Percentiles rank a stretch among this genome's conserved stretches.
phyloP scores from a whole-genome alignment of 1,284 basidiomycete genomes.

The Melanopsichium pennsylvanicum region DNA sequence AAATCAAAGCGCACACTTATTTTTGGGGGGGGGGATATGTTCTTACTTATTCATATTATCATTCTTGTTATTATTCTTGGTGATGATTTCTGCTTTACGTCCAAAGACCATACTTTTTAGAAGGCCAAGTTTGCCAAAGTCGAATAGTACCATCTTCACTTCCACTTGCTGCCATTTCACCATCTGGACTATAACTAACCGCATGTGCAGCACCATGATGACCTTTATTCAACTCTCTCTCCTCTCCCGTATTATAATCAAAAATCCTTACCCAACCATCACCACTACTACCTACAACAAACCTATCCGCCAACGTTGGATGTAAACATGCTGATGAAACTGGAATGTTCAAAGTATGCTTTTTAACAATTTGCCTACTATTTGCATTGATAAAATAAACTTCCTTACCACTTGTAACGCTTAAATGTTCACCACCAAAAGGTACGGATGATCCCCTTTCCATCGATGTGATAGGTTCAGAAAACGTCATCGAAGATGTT shows the following conservation, averaged over 20 bases:
- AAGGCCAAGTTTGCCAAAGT: constrained; percentile 93
- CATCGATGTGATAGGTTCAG: constrained; percentile 88
- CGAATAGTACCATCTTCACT: constrained; percentile 86
- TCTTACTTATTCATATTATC: too few species aligned
- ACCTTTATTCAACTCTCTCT: constrained; percentile 90
- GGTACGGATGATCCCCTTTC: constrained; percentile 77
- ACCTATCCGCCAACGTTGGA: constrained; percentile 84
- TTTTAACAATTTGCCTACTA: constrained; percentile 38
- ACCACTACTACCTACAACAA: constrained; percentile 85
- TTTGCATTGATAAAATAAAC: constrained; percentile 76
- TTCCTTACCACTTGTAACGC: constrained; percentile 87
- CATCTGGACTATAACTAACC: constrained; percentile 92
- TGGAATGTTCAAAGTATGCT: constrained; percentile 65
- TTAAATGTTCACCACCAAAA: constrained; percentile 84
- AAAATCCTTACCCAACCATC: constrained; percentile 98
- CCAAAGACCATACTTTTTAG: constrained; percentile 92
- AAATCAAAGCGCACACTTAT: too few species aligned
- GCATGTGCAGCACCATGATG: constrained; percentile 97
- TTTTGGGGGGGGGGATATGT: too few species aligned
- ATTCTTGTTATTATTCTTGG: too few species aligned
- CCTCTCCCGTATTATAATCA: constrained; percentile 81
- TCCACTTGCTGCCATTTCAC: constrained; percentile 96
- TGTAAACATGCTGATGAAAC: constrained; percentile 92
- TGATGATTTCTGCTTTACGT: constrained; percentile 29
- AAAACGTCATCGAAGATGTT: constrained; percentile 78